Percentiles rank a stretch among this genome's conserved stretches.
Evolutionary conservation across 1,139 yeast species (phyloP).

Genomic region (Protomyces inouyei): DNA sequence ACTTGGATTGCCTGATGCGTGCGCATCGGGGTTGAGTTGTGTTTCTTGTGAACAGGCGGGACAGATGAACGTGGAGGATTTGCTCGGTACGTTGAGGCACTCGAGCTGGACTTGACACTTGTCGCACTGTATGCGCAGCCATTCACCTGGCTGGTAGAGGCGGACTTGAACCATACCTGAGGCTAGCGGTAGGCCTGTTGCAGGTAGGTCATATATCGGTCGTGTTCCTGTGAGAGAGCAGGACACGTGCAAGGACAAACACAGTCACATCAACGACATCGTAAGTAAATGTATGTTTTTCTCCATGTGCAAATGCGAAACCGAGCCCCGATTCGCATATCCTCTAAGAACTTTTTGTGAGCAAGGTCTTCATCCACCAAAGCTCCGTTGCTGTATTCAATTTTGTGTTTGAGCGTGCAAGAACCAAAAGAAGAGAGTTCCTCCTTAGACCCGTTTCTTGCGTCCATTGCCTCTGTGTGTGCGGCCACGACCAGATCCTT

Average conservation of each 20-base stretch:
- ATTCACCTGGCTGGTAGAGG: conserved; percentile 23
- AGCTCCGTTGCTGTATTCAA: too few species aligned
- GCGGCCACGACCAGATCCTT: conserved; percentile 26
- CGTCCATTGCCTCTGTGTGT: conserved; percentile 23
- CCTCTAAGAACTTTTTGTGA: too few species aligned
- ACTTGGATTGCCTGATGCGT: not conserved
- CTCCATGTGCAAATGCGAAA: too few species aligned
- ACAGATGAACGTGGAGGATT: conserved; percentile 10
- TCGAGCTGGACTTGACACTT: conserved; percentile 9
- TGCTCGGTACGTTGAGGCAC: conserved; percentile 9
- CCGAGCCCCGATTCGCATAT: too few species aligned
- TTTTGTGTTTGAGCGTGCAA: too few species aligned
- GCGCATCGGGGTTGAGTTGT: conserved; percentile 10
- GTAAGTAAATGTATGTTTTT: too few species aligned
- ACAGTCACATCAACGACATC: too few species aligned
- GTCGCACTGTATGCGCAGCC: conserved; percentile 10
- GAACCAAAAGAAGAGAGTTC: not conserved
- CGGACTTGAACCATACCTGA: conserved; percentile 15
- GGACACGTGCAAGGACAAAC: too few species aligned
- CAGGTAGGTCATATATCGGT: too few species aligned
- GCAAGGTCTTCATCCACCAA: too few species aligned
- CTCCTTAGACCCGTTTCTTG: conserved; percentile 1
- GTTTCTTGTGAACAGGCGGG: conserved; percentile 7
- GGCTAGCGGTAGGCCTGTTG: not conserved
- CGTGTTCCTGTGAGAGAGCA: too few species aligned